phyloP scores from a whole-genome alignment of 371 early-diverging fungal genomes.

The Cokeromyces recurvatus region DNA sequence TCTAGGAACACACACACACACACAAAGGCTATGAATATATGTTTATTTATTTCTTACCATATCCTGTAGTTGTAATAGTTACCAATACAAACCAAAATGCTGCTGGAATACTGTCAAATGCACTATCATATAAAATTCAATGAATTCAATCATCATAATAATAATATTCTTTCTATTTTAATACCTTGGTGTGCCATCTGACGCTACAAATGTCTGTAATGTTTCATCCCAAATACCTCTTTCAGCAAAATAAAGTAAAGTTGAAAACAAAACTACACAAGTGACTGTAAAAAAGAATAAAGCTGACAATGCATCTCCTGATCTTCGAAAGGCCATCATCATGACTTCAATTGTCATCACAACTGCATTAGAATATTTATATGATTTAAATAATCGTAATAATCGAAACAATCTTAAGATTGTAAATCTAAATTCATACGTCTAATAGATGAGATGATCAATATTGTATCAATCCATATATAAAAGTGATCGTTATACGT shows the following conservation, averaged over 20 bases:
- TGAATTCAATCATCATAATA: too few species aligned
- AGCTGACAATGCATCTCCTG: conserved; percentile 75
- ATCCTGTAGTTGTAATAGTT: conserved; percentile 85
- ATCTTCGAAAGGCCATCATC: conserved; percentile 76
- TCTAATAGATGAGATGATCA: conserved; percentile 42
- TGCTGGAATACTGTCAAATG: conserved; percentile 81
- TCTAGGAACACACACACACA: too few species aligned
- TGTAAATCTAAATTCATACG: conserved; percentile 81
- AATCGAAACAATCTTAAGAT: conserved; percentile 78
- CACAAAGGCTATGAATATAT: too few species aligned
- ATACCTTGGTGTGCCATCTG: conserved; percentile 58
- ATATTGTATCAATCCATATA: too few species aligned
- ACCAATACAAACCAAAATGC: conserved; percentile 82
- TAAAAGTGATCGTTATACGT: too few species aligned
- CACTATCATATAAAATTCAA: conserved; percentile 39
- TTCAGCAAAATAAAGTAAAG: conserved; percentile 83
- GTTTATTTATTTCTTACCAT: conserved; percentile 47
- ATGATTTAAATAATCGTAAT: conserved; percentile 77
- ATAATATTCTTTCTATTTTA: too few species aligned
- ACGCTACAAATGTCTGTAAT: conserved; percentile 62
- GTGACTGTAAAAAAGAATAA: conserved; percentile 75
- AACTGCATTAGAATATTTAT: conserved; percentile 70
- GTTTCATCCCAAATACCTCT: conserved; percentile 78
- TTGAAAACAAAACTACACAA: conserved; percentile 70
- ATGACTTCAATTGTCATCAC: conserved; percentile 82